A percentile compares a stretch with the other conserved stretches of the same genome.
Evolutionary conservation across 2,329 filamentous ascomycete genomes (phyloP).

Genomic region (Ophiostoma pallidulum): DNA sequence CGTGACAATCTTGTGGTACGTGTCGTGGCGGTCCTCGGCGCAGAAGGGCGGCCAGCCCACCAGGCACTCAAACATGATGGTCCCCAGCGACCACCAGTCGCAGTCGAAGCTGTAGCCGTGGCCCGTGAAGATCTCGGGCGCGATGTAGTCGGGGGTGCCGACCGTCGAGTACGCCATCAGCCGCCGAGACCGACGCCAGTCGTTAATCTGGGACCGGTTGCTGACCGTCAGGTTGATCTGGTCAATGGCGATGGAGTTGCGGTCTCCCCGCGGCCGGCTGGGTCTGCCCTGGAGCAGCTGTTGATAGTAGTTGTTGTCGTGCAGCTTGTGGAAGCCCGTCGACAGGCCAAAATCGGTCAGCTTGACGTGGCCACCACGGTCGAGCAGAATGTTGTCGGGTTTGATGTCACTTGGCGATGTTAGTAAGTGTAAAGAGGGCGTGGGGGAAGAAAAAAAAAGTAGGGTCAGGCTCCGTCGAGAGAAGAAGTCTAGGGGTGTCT

Average conservation of each 20-base stretch:
- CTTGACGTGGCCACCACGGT: conserved; percentile 94
- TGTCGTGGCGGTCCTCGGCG: conserved; percentile 93
- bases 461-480: too few species aligned
- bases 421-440: too few species aligned
- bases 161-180: conserved; percentile 98
- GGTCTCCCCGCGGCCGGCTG: conserved; percentile 61
- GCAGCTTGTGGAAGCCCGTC: conserved; percentile 94
- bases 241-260: conserved; percentile 90
- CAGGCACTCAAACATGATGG: conserved; percentile 99
- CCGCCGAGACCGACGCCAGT: conserved; percentile 91
- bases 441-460: too few species aligned
- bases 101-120: conserved; percentile 95
- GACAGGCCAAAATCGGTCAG: conserved; percentile 96
- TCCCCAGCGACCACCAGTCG: conserved; percentile 98
- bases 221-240: conserved; percentile 97
- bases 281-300: conserved; percentile 79
- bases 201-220: conserved; percentile 96
- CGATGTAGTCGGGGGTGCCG: conserved; percentile 96
- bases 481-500: too few species aligned
- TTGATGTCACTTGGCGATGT: conserved; percentile 99
- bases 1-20: conserved; percentile 98
- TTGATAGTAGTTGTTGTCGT: conserved; percentile 98
- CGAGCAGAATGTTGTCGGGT: conserved; percentile 94
- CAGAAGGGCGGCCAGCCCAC: conserved; percentile 99
- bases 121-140: conserved; percentile 94